These are phyloP conservation scores for Oropetium thomaeum DNA, from an alignment of 176 grass and related monocot genomes.

Conservation along the genomic window DNA sequence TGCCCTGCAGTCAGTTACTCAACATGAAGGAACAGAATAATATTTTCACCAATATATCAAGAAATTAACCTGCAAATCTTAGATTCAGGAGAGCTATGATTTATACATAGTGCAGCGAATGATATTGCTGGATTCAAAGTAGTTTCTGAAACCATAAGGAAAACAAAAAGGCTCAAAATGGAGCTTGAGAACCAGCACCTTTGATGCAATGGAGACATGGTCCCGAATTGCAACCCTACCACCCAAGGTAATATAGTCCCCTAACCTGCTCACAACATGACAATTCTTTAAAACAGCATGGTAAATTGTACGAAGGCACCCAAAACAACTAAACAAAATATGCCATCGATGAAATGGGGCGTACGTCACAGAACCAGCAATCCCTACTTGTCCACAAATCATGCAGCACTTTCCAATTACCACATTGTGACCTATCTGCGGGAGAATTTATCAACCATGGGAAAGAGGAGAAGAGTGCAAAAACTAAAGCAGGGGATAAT, in stretches of 20 bases:
- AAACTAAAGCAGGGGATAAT: not conserved
- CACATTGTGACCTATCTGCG: slow-evolving; percentile 94
- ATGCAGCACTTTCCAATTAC: slow-evolving; percentile 83
- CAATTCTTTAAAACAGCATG: not conserved
- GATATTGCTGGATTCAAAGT: not conserved
- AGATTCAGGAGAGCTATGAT: not conserved
- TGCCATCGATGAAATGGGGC: slow-evolving; percentile 10
- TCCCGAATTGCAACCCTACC: slow-evolving; percentile 64
- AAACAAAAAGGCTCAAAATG: not conserved
- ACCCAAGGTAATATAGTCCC: slow-evolving; percentile 67
- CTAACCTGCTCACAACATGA: slow-evolving; percentile 31
- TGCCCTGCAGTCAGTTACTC: not conserved
- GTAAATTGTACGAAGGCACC: not conserved
- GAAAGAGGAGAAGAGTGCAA: not conserved
- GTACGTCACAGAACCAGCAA: slow-evolving; percentile 89
- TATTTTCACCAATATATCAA: not conserved
- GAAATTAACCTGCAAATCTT: not conserved
- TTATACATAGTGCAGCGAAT: not conserved
- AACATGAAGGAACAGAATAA: not conserved
- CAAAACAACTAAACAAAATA: slow-evolving; percentile 23
- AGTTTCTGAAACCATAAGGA: not conserved
- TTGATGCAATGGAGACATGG: slow-evolving; percentile 63
- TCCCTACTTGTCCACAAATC: slow-evolving; percentile 88
- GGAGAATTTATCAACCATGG: slow-evolving; percentile 3
- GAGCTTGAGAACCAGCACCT: slow-evolving; percentile 33